These are phyloP conservation scores for Lecanoromycetidae sp. DNA, from an alignment of 2,329 filamentous ascomycete genomes.

Conservation along the genomic window DNA sequence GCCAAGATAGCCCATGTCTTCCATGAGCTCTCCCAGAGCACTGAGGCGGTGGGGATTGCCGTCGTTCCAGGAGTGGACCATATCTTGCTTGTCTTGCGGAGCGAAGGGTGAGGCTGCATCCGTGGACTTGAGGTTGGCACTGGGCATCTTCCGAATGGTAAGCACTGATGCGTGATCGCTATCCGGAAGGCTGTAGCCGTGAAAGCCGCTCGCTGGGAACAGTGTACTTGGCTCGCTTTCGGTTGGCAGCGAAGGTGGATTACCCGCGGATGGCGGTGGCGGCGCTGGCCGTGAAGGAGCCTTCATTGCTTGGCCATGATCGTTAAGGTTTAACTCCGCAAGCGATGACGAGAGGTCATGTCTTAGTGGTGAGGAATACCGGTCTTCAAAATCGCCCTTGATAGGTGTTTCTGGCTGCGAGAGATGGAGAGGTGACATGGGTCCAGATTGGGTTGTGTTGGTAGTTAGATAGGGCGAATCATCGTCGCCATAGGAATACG, in stretches of 20 bases:
- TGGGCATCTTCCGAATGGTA: constrained; percentile 15
- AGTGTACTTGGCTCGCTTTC: not conserved
- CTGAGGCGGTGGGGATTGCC: constrained; percentile 19
- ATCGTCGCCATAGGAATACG: constrained; percentile 9
- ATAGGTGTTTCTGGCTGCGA: constrained; percentile 16
- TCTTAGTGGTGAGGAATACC: not conserved
- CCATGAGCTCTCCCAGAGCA: constrained; percentile 34
- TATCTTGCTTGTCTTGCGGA: constrained; percentile 18
- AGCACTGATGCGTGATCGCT: constrained; percentile 16
- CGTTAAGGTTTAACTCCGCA: not conserved
- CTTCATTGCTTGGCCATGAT: not conserved
- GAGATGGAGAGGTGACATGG: constrained; percentile 15
- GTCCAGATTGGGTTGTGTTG: constrained; percentile 8
- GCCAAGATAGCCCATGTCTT: constrained; percentile 36
- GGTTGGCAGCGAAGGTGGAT: no score
- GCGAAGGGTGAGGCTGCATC: not conserved
- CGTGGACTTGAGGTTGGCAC: not conserved
- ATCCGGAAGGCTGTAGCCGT: constrained; percentile 17
- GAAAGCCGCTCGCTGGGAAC: constrained; percentile 7
- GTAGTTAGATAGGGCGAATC: constrained; percentile 12
- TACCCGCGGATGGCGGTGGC: not conserved
- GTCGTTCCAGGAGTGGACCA: constrained; percentile 22
- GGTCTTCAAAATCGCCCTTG: constrained; percentile 13
- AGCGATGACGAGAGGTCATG: constrained; percentile 5
- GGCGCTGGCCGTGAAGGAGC: not conserved